A percentile compares a stretch with the other conserved stretches of the same genome.
These are phyloP conservation scores for Nemania sp. DNA, from an alignment of 2,329 filamentous ascomycete species.

Conservation along the genomic window DNA sequence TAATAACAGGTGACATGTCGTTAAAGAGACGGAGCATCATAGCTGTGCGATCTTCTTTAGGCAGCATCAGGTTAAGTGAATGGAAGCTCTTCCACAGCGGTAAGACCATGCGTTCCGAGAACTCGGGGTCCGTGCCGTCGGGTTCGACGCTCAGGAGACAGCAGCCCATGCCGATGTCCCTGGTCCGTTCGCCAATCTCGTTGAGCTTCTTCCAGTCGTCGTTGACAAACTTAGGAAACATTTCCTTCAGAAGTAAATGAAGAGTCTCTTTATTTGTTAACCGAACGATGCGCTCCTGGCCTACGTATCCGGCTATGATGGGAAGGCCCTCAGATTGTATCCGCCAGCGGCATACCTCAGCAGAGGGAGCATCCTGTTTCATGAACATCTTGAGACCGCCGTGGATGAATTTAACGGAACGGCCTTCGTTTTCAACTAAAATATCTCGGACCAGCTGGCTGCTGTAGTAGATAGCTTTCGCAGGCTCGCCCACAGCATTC, in stretches of 20 bases:
- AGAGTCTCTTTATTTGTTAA: slow-evolving; percentile 80
- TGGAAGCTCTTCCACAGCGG: slow-evolving; percentile 93
- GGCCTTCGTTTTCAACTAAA: slow-evolving; percentile 82
- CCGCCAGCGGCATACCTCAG: slow-evolving; percentile 87
- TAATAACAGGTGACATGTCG: slow-evolving; percentile 81
- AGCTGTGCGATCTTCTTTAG: slow-evolving; percentile 91
- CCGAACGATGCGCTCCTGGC: slow-evolving; percentile 72
- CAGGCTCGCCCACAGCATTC: slow-evolving; percentile 83
- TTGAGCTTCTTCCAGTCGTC: slow-evolving; percentile 75
- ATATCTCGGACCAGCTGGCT: slow-evolving; percentile 83
- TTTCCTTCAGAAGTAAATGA: slow-evolving; percentile 81
- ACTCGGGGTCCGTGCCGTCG: slow-evolving; percentile 62
- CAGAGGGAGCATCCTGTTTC: slow-evolving; percentile 89
- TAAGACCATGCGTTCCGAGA: slow-evolving; percentile 79
- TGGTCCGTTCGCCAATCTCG: slow-evolving; percentile 84
- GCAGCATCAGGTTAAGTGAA: slow-evolving; percentile 94
- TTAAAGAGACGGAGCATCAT: slow-evolving; percentile 93
- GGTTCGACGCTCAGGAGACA: slow-evolving; percentile 85
- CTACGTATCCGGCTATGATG: slow-evolving; percentile 89
- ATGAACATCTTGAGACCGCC: slow-evolving; percentile 99
- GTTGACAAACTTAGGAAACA: slow-evolving; percentile 88
- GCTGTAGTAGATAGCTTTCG: slow-evolving; percentile 97
- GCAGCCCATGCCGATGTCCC: slow-evolving; percentile 84
- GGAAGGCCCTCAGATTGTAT: slow-evolving; percentile 94
- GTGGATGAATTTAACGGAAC: slow-evolving; percentile 93